phyloP scores from a whole-genome alignment of 2,329 filamentous ascomycete species.

The Pyricularia sp. region DNA sequence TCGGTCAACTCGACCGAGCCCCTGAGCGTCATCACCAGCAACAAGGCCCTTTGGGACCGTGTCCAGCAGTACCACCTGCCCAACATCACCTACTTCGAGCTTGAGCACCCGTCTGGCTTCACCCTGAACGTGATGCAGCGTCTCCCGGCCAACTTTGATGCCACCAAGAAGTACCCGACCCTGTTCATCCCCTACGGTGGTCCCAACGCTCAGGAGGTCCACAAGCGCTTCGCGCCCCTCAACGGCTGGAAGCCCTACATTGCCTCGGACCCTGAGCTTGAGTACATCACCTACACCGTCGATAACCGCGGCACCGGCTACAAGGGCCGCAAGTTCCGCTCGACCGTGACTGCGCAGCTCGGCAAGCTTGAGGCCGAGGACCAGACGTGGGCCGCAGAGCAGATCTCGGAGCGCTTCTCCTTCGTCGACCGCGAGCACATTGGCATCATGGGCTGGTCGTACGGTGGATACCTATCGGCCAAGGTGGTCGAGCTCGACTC shows the following conservation, averaged over 20 bases:
- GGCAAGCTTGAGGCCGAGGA: slow-evolving; percentile 80
- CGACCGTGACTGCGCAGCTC: slow-evolving; percentile 72
- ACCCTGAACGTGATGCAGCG: slow-evolving; percentile 71
- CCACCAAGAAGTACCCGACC: slow-evolving; percentile 79
- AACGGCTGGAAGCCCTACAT: slow-evolving; percentile 81
- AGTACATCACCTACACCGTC: slow-evolving; percentile 90
- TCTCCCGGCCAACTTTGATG: slow-evolving; percentile 79
- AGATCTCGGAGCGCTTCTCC: slow-evolving; percentile 62
- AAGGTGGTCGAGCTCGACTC: slow-evolving; percentile 91
- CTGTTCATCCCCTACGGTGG: slow-evolving; percentile 94
- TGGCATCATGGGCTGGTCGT: slow-evolving; percentile 98
- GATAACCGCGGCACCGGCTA: slow-evolving; percentile 91
- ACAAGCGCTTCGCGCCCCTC: slow-evolving; percentile 62
- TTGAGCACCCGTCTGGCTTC: slow-evolving; percentile 66
- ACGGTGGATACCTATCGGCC: slow-evolving; percentile 88
- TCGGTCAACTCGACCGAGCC: slow-evolving; percentile 36
- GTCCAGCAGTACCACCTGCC: slow-evolving; percentile 78
- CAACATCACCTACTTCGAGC: slow-evolving; percentile 69
- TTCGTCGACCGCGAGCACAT: slow-evolving; percentile 82
- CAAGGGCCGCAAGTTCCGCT: slow-evolving; percentile 75
- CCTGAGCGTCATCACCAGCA: slow-evolving; percentile 64
- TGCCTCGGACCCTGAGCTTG: slow-evolving; percentile 58
- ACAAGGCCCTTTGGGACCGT: slow-evolving; percentile 53
- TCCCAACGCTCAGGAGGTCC: slow-evolving; percentile 86
- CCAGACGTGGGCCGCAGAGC: slow-evolving; percentile 83